Evolutionary conservation across 257 asterid genomes (phyloP), one percentile per base, ranked within the genome.

Genomic region (Paulownia fortunei): DNA sequence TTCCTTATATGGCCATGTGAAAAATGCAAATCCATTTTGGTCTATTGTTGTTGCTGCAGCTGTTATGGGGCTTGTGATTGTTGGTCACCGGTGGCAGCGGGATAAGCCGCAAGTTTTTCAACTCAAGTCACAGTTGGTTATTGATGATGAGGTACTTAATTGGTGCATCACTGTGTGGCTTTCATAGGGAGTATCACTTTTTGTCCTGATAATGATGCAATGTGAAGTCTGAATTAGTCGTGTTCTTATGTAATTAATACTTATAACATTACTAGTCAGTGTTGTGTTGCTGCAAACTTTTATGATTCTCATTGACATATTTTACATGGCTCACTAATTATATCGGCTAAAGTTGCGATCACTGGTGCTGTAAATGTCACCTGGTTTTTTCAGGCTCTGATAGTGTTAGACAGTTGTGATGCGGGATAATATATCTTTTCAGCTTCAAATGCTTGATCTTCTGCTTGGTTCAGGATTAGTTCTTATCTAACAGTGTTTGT

Each of bases 51-150:
- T 89, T 76, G 96, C 94, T 76, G 97, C 97, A 47, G 88, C 94
- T 78, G 92, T 93, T 67, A 81, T 86, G 82, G 98, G 98, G 62
- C 87, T 93, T 71, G 94, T 91, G 77, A 84, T 91, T 69, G 82
- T 93, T 77, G 97, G 97, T 65, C 96, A 90, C 74, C 80, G 86
- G 71, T 91, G 92, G 97, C 93, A 87, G 84, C 90, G 86, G 56
- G 97, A 89, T 46, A 89, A 86, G 84, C 87, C 90, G 73, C 91
- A 88, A 76, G 78, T 84, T 80, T 74, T 89, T 89, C 92, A 82
- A 59, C 86, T 84, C 55, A 91, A 89, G 86, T 76, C 91, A 75
- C 90, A 80, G 58, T 79, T 76, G 76, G 76, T 80, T 70, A 5
- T 85, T 69, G 79, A 63, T 58, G 69, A 86, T 60, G 87, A 90